Evolutionary conservation across 768 basidiomycete species (phyloP).

Genomic region (Hemileccinum impolitum): DNA sequence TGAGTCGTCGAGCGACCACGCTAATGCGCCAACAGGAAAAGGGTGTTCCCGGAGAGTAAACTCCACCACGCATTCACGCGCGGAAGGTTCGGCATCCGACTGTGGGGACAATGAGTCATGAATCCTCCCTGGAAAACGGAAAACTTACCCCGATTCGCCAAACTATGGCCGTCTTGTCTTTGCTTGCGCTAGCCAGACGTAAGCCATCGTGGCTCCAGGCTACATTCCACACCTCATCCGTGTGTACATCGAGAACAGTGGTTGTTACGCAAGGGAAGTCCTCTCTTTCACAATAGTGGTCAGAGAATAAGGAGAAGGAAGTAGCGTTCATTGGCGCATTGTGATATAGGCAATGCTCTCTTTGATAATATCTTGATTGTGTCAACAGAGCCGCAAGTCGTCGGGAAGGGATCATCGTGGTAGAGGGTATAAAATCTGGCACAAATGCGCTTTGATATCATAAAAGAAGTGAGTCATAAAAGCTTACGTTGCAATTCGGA

Average conservation of each 20-base stretch:
- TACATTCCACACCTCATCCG: slow-evolving; percentile 93
- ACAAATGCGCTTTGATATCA: slow-evolving; percentile 1
- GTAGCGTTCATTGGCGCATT: slow-evolving; percentile 56
- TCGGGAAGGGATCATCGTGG: slow-evolving; percentile 89
- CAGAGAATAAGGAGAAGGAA: slow-evolving; percentile 79
- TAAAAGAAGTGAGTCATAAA: neutral
- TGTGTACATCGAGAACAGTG: slow-evolving; percentile 79
- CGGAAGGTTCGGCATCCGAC: slow-evolving; percentile 46
- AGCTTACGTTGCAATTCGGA: slow-evolving; percentile 75
- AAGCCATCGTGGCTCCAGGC: slow-evolving; percentile 92
- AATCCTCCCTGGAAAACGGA: slow-evolving; percentile 4
- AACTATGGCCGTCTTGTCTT: slow-evolving; percentile 83
- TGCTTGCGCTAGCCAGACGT: slow-evolving; percentile 83
- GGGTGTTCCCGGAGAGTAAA: slow-evolving; percentile 71
- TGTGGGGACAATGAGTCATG: slow-evolving; percentile 21
- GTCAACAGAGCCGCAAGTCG: slow-evolving; percentile 82
- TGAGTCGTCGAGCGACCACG: slow-evolving; percentile 91
- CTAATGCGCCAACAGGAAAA: slow-evolving; percentile 74
- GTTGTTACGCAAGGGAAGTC: slow-evolving; percentile 86
- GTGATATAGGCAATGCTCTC: slow-evolving; percentile 82
- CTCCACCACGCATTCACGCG: slow-evolving; percentile 58
- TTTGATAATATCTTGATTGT: slow-evolving; percentile 82
- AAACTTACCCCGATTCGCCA: slow-evolving; percentile 78
- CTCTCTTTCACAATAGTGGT: slow-evolving; percentile 78
- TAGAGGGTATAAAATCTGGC: slow-evolving; percentile 83